Evolutionary conservation across 2,329 filamentous ascomycete genomes (phyloP).

Genomic region (Nemania sp.): DNA sequence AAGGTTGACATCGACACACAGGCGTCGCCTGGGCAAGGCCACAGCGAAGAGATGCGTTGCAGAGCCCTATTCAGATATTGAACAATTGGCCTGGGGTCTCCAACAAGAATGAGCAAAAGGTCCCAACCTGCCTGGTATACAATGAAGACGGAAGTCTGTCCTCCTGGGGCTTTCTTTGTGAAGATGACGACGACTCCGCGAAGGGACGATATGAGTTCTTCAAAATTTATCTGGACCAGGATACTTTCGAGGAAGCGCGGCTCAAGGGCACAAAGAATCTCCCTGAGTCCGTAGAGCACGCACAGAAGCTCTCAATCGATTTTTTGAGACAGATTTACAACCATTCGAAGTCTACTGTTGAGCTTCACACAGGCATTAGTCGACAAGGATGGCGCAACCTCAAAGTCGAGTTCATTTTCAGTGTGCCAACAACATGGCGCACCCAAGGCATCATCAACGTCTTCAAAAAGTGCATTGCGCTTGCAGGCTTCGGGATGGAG

Average conservation of each 20-base stretch:
- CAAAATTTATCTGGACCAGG: slow-evolving; percentile 58
- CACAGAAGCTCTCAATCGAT: slow-evolving; percentile 53
- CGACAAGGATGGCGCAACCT: slow-evolving; percentile 50
- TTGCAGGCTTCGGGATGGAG: slow-evolving; percentile 54
- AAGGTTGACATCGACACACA: slow-evolving; percentile 34
- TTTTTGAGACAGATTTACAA: slow-evolving; percentile 54
- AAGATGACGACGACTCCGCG: slow-evolving; percentile 46
- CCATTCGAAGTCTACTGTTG: slow-evolving; percentile 53
- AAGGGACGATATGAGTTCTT: slow-evolving; percentile 55
- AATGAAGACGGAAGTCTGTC: slow-evolving; percentile 47
- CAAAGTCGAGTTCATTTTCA: slow-evolving; percentile 58
- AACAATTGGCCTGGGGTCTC: slow-evolving; percentile 60
- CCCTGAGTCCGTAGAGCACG: slow-evolving; percentile 47
- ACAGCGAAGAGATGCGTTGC: slow-evolving; percentile 39
- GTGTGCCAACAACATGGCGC: slow-evolving; percentile 61
- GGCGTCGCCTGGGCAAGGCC: slow-evolving; percentile 44
- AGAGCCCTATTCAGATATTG: slow-evolving; percentile 50
- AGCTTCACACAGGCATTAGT: slow-evolving; percentile 45
- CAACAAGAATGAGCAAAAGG: slow-evolving; percentile 59
- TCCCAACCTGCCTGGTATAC: slow-evolving; percentile 57
- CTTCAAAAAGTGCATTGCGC: slow-evolving; percentile 52
- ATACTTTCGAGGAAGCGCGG: slow-evolving; percentile 49
- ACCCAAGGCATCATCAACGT: slow-evolving; percentile 54
- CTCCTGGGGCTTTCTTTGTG: slow-evolving; percentile 59
- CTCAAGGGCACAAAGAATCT: slow-evolving; percentile 49